Percentiles rank a stretch among this genome's conserved stretches.
These are phyloP conservation scores for Periconia digitata DNA, from an alignment of 2,329 filamentous ascomycete genomes.

Conservation along the genomic window DNA sequence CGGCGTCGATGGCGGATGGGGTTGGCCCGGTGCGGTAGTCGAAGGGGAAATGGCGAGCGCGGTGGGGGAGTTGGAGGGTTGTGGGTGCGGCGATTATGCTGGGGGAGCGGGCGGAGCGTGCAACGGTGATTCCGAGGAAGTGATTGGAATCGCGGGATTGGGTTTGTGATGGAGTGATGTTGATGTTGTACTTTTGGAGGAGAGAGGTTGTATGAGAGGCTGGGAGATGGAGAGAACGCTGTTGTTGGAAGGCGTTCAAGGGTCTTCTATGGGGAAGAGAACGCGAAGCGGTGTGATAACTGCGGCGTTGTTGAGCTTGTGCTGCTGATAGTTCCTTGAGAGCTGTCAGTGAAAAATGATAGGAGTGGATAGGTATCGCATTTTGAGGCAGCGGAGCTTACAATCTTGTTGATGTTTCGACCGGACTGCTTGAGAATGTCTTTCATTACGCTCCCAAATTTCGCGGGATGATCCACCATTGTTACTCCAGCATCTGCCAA, in stretches of 20 bases:
- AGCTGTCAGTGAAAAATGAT: neutral
- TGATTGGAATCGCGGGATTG: conserved; percentile 37
- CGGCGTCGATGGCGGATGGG: conserved; percentile 42
- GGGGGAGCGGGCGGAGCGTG: conserved; percentile 63
- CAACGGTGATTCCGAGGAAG: conserved; percentile 65
- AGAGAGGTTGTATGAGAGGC: conserved; percentile 58
- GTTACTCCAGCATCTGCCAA: conserved; percentile 67
- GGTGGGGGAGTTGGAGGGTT: conserved; percentile 45
- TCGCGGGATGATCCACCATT: conserved; percentile 74
- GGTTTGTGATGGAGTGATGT: conserved; percentile 46
- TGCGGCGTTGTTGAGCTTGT: conserved; percentile 51
- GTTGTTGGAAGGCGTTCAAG: conserved; percentile 36
- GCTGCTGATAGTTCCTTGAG: conserved; percentile 37
- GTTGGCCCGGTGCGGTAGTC: conserved; percentile 55
- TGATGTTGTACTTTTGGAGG: conserved; percentile 55
- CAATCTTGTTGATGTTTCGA: conserved; percentile 44
- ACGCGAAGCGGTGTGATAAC: conserved; percentile 43
- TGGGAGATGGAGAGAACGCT: conserved; percentile 58
- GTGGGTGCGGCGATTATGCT: conserved; percentile 64
- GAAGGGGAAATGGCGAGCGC: conserved; percentile 62
- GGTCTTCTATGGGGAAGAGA: conserved; percentile 8
- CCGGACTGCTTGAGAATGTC: conserved; percentile 54
- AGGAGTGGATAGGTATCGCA: conserved; percentile 2
- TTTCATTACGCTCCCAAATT: conserved; percentile 71
- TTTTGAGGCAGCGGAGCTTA: conserved; percentile 14